A percentile compares a stretch with the other conserved stretches of the same genome.
phyloP scores from a whole-genome alignment of 129 eudicot genomes.

The Daucus carota region DH1_v3.0 NC_030382.2:39266501-39267000 shows the following conservation, averaged over 20 bases:
- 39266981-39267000: constrained; percentile 20
- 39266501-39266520: constrained; percentile 4
- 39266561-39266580: constrained; percentile 37
- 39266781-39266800: constrained; percentile 1
- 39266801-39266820: constrained; percentile 21
- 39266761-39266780: background rate
- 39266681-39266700: background rate
- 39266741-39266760: background rate
- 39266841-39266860: background rate
- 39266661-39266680: too few species aligned
- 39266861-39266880: background rate
- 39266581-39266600: constrained; percentile 13
- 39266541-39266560: constrained; percentile 29
- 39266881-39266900: constrained; percentile 3
- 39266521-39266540: constrained; percentile 25
- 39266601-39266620: constrained; percentile 45
- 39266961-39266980: constrained; percentile 21
- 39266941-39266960: constrained; percentile 18
- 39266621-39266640: constrained; percentile 34
- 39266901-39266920: constrained; percentile 11
- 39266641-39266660: constrained; percentile 21
- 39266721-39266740: constrained; percentile 2
- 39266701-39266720: constrained; percentile 11
- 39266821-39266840: background rate
- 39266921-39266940: constrained; percentile 16